Base-by-base conservation (phyloP, 2,329 filamentous ascomycete genomes). In the Trichoderma sp. region DNA sequence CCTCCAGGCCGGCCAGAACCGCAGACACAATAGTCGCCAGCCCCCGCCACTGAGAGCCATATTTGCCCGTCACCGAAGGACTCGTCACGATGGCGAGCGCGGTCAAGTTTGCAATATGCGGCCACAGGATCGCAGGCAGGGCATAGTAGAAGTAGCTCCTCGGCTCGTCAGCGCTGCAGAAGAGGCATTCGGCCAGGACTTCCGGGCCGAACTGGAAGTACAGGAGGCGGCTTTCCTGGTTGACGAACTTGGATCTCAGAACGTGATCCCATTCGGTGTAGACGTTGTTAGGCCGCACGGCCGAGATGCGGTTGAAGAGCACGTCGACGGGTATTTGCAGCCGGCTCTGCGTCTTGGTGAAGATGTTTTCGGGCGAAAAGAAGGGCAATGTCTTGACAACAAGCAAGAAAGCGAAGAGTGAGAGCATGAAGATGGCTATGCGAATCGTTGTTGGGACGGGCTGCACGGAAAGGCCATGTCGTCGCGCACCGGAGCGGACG, bases 321-420 rank as follows among this genome's bases (percentile, higher is more conserved):
- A 96, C 90, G 76, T 95, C 92, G 52, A 88, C 90, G n/a, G 93
- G 90, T 52, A 92, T 95, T 75, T 94, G 91, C 21, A 98, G 88
- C 39, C 94, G 92, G 61, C 93, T 96, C 68, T 89, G 84, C 1
- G 95, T 97, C 21, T 83, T 79, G 34, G 79, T 76, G 84, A 98
- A 97, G 78, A 98, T 83, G 81, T 97, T 97, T 77, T 93, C 89
- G 5, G 92, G 91, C 6, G 87, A 83, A 75, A 93, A 89, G 69
- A 81, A 72, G 0, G 93, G 90, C 0, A 95, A 81, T 18, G 91
- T 89, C 69, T 88, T 85, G 69, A 89, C 74, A 69, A 89, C 76
- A 73, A 87, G 74, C 4, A 81, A 73, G 21, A 80, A 71, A 73
- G 81, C 75, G 55, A 84, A 74, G 74, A 84, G 65, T 77, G 87